Base-by-base conservation (phyloP, 805 yeast genomes). In the Naumovozyma dairenensis region DNA sequence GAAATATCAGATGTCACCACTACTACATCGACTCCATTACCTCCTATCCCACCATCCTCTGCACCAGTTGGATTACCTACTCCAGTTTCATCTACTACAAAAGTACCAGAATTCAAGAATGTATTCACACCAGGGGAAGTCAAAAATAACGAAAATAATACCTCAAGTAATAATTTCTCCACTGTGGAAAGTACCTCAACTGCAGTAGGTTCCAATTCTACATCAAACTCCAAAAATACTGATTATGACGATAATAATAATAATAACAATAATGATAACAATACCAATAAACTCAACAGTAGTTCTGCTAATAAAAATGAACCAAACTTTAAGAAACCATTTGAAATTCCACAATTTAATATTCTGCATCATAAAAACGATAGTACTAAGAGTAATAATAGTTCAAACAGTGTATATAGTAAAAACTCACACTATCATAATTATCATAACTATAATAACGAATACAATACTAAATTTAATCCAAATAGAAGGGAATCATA, bases 41-140 rank as follows among this genome's bases (percentile, higher is more conserved):
- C 45, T 22, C 55, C 51, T n/a, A 43, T 49, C 17, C 53, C 54
- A 28, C 49, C 53, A 4, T 51, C 56, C 8, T 52, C 57, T 10
- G 55, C 57, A 15, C 57, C 57, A 5, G 55, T 48, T n/a, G 38
- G 53, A 13, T 39, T 51, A 33, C 55, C 56, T n/a, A 49, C 56
- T 3, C 55, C 57, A 6, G 30, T 51, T 6, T 38, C 54, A 4
- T 49, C 54, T 9, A 33, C 42, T 8, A n/a, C n/a, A n/a, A 40
- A 39, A 29, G 43, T 44, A 30, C 48, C 48, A 14, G 39, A 43
- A 14, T 34, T 40, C 16, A 44, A 37, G 13, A 37, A 35, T 28
- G 35, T 21, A 8, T 29, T 29, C 21, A 14, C 6, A 12, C 26
- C 26, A 20, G 10, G 7, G 7, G 10, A 20, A 10, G 26, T 7